These are phyloP conservation scores for Backusella circina DNA, from an alignment of 192 early-diverging fungal species.

Conservation along the genomic window DNA sequence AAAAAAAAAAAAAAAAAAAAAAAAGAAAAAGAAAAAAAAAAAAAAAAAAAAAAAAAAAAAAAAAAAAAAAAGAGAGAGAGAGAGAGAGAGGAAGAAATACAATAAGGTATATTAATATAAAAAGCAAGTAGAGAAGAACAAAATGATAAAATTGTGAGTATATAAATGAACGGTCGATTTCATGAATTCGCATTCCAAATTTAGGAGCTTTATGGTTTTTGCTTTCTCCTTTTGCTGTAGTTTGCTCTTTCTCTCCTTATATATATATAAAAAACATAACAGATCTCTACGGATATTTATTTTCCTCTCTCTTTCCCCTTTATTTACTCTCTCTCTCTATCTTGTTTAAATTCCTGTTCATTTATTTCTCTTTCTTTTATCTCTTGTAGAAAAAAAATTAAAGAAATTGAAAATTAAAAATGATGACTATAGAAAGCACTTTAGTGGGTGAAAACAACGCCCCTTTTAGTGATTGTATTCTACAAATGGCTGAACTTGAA, in stretches of 20 bases:
- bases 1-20: background rate
- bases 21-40: background rate
- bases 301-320: background rate
- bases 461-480: background rate
- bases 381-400: background rate
- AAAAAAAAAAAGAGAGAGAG: background rate
- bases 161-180: background rate
- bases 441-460: background rate
- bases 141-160: background rate
- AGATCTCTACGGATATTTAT: background rate
- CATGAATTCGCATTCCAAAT: conserved; percentile 1
- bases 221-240: background rate
- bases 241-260: background rate
- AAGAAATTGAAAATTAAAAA: background rate
- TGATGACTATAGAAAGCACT: conserved; percentile 12
- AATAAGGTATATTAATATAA: no score
- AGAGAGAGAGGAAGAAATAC: no score
- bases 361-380: background rate
- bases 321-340: background rate
- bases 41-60: background rate
- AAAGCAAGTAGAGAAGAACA: background rate
- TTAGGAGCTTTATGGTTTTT: background rate
- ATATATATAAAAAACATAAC: background rate
- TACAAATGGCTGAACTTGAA: conserved; percentile 9
- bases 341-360: background rate